Conservation (phyloP, 345 rosid genomes). For the Eucalyptus curtisii region DNA sequence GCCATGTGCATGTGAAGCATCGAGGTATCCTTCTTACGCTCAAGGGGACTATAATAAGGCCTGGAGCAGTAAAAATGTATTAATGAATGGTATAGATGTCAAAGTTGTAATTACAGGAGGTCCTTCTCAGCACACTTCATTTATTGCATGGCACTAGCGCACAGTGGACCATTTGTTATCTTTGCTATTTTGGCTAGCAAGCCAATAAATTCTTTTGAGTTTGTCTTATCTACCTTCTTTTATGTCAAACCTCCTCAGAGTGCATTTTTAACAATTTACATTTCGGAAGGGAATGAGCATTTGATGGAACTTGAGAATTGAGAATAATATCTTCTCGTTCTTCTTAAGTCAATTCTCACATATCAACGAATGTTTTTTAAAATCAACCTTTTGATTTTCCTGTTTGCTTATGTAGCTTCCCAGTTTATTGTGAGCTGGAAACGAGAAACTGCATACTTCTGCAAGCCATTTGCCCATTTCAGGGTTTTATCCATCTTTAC, state of each 20-base stretch:
- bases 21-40: constrained; percentile 61
- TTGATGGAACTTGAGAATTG: neutral
- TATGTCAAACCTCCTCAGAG: neutral
- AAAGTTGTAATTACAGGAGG: constrained; percentile 53
- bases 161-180: neutral
- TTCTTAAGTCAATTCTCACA: neutral
- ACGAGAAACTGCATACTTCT: constrained; percentile 56
- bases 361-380: neutral
- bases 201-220: neutral
- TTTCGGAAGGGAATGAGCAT: neutral
- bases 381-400: neutral
- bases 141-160: constrained; percentile 4
- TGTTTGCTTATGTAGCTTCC: constrained; percentile 32
- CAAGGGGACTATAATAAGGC: constrained; percentile 77
- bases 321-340: neutral
- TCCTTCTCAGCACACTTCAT: neutral
- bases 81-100: constrained; percentile 74
- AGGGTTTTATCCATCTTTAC: constrained; percentile 19
- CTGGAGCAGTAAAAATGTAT: constrained; percentile 81
- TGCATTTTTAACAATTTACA: neutral
- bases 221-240: neutral
- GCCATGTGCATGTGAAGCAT: constrained; percentile 72
- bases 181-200: neutral
- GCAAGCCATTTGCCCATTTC: constrained; percentile 74
- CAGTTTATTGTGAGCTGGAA: constrained; percentile 71